A percentile compares a stretch with the other conserved stretches of the same genome.
Conservation (phyloP, 768 basidiomycete genomes). For the Tylopilus intermedius region DNA sequence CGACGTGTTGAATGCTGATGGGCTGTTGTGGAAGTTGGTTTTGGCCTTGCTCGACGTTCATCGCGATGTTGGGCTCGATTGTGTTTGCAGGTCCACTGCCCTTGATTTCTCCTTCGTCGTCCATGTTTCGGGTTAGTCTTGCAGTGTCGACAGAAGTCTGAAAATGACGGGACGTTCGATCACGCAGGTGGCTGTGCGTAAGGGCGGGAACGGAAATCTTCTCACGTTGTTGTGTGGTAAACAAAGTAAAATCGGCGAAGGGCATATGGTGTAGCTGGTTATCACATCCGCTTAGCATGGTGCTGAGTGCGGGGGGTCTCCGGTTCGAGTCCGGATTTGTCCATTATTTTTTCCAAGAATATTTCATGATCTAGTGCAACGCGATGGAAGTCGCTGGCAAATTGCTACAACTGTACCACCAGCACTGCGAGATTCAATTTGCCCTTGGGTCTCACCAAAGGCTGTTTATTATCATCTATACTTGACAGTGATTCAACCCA, state of each 20-base stretch:
- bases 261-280: conserved; percentile 39
- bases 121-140: conserved; percentile 18
- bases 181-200: conserved; percentile 24
- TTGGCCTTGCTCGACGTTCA: conserved; percentile 21
- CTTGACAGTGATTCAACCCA: no score
- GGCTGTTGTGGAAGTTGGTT: conserved; percentile 3
- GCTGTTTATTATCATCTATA: no score
- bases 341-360: conserved; percentile 20
- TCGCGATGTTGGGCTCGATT: conserved; percentile 8
- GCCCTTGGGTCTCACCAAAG: no score
- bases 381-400: no score
- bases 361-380: no score
- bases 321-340: conserved; percentile 39
- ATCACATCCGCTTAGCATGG: conserved; percentile 38
- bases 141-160: conserved; percentile 15
- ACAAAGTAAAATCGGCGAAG: conserved; percentile 7
- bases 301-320: conserved; percentile 35
- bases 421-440: no score
- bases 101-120: conserved; percentile 16
- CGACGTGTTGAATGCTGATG: neutral
- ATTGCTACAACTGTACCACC: no score
- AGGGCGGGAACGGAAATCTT: neutral
- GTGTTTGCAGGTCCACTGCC: neutral
- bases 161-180: conserved; percentile 29
- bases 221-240: neutral